These are phyloP conservation scores for Saccharomycopsis fermentans DNA, from an alignment of 805 yeast genomes.

Conservation along the genomic window DNA sequence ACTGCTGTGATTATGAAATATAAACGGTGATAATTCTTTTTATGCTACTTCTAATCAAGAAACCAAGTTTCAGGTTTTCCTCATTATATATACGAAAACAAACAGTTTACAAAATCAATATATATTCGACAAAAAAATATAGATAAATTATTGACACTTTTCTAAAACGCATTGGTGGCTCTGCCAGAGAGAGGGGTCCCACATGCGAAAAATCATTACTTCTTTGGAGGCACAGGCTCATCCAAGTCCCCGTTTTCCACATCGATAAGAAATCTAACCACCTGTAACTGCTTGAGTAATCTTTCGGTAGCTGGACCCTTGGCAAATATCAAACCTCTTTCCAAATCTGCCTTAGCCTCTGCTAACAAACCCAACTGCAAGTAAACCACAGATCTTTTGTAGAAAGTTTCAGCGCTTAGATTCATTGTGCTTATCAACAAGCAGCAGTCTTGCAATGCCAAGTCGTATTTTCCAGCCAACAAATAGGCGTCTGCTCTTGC, in stretches of 20 bases:
- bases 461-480: slow-evolving; percentile 41
- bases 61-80: not conserved
- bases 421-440: slow-evolving; percentile 49
- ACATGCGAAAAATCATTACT: not conserved
- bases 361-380: slow-evolving; percentile 51
- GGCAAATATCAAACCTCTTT: slow-evolving; percentile 61
- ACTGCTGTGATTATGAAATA: no score
- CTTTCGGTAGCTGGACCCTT: slow-evolving; percentile 36
- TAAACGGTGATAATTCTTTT: no score
- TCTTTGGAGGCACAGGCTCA: not conserved
- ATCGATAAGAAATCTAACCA: slow-evolving; percentile 37
- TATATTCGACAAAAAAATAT: no score
- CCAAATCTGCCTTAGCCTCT: slow-evolving; percentile 56
- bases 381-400: slow-evolving; percentile 59
- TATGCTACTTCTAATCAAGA: no score
- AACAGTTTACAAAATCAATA: not conserved
- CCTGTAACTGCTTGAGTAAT: slow-evolving; percentile 37
- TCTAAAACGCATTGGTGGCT: no score
- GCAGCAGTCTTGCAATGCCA: slow-evolving; percentile 63
- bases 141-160: no score
- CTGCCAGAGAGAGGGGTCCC: no score
- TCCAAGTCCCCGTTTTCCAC: slow-evolving; percentile 50
- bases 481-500: slow-evolving; percentile 63
- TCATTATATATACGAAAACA: not conserved
- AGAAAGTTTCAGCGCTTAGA: slow-evolving; percentile 56